Base-by-base conservation (phyloP, 2,329 filamentous ascomycete species). In the Penicillium griseofulvum region DNA sequence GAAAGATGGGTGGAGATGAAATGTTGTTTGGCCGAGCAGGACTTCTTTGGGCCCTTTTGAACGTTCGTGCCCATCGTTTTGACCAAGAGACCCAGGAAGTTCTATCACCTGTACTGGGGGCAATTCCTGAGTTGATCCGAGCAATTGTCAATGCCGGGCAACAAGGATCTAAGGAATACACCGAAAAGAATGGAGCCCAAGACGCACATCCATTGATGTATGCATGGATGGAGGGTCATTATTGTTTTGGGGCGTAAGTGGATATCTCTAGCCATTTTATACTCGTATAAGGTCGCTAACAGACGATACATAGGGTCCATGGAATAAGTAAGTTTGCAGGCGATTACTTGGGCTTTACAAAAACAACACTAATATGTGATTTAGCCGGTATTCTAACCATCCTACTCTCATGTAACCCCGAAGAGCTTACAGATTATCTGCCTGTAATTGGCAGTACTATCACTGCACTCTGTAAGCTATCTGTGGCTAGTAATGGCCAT, bases 131-230 rank as follows among this genome's bases (percentile, higher is more conserved):
- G 2, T 55, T 76, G 16, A 53, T 75, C 26, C 59, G 68, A 39
- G 59, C 59, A 1, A 73, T 76, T 4, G 53, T 77, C 12, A 61
- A 67, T 7, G 63, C 69, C 4, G 74, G 74, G 6, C 66, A 58
- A 33, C 58, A 71, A 34, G 72, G 72, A 2, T 58, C 67, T 1
- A 58, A 56, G n/a, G 60, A 68, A 17, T 75, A 68, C 44, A 52
- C 60, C 4, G 54, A 68, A n/a, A 60, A 64, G 19, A 51, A 74
- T 51, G 71, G 70, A 36, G 55, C 65, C 3, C 44, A 66, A 33
- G 60, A 67, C 33, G 65, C 69, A 7, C 60, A 76, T 49, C 73
- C 73, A 11, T 55, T 77, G 49, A 76, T 76, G 74, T 77, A 74
- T 67, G 59, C 65, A 14, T 76, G 72, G 70, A 66, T 66, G 63